A percentile compares a stretch with the other conserved stretches of the same genome.
These are phyloP conservation scores for Groenewaldozyma tartarivorans DNA, from an alignment of 805 yeast species.

Conservation along the genomic window DNA sequence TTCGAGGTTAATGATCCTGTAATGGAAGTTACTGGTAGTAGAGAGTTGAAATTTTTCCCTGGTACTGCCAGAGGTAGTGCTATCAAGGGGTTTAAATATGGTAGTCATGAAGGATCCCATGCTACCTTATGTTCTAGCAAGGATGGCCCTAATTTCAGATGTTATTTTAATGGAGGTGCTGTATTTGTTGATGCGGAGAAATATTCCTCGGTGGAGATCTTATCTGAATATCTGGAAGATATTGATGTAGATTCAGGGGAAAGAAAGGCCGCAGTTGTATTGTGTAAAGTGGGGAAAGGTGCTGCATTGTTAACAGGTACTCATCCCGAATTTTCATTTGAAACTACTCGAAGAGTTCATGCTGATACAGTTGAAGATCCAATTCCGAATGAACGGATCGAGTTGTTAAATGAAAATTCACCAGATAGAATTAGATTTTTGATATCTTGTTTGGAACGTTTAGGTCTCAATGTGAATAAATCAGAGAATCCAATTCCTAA, in stretches of 20 bases:
- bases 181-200: constrained; percentile 68
- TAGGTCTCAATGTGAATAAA: constrained; percentile 64
- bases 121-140: constrained; percentile 42
- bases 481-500: constrained; percentile 45
- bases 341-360: constrained; percentile 28
- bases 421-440: constrained; percentile 46
- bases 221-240: constrained; percentile 56
- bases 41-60: constrained; percentile 76
- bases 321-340: constrained; percentile 77
- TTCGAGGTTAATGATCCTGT: constrained; percentile 66
- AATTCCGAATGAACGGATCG: constrained; percentile 7
- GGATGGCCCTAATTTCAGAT: constrained; percentile 11
- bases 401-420: constrained; percentile 34
- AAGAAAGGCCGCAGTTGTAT: constrained; percentile 60
- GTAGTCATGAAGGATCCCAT: constrained; percentile 64
- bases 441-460: constrained; percentile 41
- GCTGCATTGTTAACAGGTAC: constrained; percentile 69
- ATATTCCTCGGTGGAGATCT: constrained; percentile 46
- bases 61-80: constrained; percentile 81
- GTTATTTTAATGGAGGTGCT: constrained; percentile 85
- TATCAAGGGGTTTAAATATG: constrained; percentile 69
- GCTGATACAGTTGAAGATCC: constrained; percentile 3
- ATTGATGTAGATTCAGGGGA: constrained; percentile 39
- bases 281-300: constrained; percentile 64
- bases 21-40: constrained; percentile 75